Conservation (phyloP, 2,329 filamentous ascomycete genomes). For the Aspergillus cejpii region DNA sequence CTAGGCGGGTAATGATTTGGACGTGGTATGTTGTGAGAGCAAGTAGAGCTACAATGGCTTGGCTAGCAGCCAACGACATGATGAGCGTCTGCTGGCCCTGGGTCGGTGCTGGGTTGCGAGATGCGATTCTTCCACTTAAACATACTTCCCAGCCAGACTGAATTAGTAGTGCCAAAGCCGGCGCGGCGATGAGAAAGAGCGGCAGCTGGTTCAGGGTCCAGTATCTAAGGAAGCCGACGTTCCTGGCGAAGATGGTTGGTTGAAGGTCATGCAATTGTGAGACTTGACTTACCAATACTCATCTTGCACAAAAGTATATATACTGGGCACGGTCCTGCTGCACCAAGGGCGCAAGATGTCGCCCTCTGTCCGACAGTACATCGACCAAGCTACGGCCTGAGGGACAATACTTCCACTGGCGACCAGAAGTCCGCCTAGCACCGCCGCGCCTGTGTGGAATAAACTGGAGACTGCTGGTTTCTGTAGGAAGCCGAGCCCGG, state of each 20-base stretch:
- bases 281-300: constrained; percentile 8
- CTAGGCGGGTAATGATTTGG: constrained; percentile 8
- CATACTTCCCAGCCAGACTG: no score
- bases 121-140: no score
- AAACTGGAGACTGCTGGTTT: no score
- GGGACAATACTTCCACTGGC: no score
- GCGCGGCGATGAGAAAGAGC: constrained; percentile 6
- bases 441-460: no score
- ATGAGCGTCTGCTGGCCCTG: constrained; percentile 1
- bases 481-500: no score
- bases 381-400: no score
- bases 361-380: no score
- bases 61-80: constrained; percentile 6
- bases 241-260: constrained; percentile 1
- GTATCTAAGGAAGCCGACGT: constrained; percentile 9
- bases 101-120: no score
- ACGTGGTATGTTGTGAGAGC: constrained; percentile 6
- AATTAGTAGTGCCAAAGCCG: constrained; percentile 4
- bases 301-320: constrained; percentile 10
- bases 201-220: constrained; percentile 8
- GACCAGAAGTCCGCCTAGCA: no score
- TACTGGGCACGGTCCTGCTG: constrained; percentile 1
- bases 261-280: no score
- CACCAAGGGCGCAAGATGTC: no score
- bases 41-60: constrained; percentile 4